Evolutionary conservation across 2,329 filamentous ascomycete species (phyloP), one percentile per base, ranked within the genome.

Genomic region (Ophiostoma pallidulum): DNA sequence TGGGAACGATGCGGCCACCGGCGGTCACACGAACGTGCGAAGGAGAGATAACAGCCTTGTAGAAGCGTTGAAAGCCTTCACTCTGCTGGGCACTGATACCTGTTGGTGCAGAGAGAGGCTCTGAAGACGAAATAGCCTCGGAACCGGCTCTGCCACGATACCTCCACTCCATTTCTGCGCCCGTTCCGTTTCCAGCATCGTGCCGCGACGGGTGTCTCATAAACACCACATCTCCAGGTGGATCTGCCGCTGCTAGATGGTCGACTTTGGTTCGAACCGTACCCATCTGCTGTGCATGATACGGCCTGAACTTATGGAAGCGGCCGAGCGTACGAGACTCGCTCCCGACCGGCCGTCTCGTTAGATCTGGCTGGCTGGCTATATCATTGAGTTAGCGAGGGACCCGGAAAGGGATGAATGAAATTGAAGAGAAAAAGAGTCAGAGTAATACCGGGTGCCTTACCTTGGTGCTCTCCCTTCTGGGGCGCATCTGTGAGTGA

Each of bases 31-130:
- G 75, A 52, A 83, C 73, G 60, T 83, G 78, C 13, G 77, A 80
- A 8, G 80, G 80, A 29, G 80, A 84, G 4, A 77, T 72, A n/a
- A 83, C 80, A 10, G 79, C 78, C 58, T 80, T 78, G 64, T 79
- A 82, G 58, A 84, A 84, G 45, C 74, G 70, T 59, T 80, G 74
- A 55, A 84, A 84, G n/a, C 80, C 80, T 59, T 82, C 77, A 29
- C 72, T 72, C 54, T 75, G 73, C 59, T 82, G 78, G 22, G 75
- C 72, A 32, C 61, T 63, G 29, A 74, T 60, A 8, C 70, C 74
- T 18, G 69, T 61, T 10, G 78, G 78, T 19, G 77, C 77, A 43
- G 72, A 64, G 31, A 78, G 64, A 7, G 76, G 75, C 40, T 73
- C 72, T 36, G 59, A 63, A 37, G 62, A 75, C 69, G 1, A 66